Percentiles rank a stretch among this genome's conserved stretches.
phyloP scores from a whole-genome alignment of 805 yeast genomes.

The Saccharomycopsis selenospora region DNA sequence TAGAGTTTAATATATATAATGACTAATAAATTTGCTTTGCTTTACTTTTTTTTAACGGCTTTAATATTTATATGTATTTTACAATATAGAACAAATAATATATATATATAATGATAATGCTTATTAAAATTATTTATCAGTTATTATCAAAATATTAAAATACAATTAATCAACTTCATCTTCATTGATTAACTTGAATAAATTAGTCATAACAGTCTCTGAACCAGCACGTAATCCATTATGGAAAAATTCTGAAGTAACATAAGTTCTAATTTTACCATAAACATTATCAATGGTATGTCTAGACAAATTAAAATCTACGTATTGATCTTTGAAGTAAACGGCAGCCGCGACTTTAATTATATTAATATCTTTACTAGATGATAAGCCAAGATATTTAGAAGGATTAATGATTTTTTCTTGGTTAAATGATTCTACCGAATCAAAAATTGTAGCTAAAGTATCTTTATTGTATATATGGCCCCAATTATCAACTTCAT shows the following conservation, averaged over 20 bases:
- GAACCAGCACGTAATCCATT: constrained; percentile 41
- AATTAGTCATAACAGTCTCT: constrained; percentile 32
- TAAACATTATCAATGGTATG: constrained; percentile 30
- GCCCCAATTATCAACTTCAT: constrained; percentile 29
- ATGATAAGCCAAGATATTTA: background rate
- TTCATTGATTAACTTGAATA: constrained; percentile 34
- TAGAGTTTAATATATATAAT: background rate
- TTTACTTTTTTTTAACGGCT: too few relatives aligned
- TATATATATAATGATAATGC: too few relatives aligned
- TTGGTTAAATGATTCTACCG: constrained; percentile 5
- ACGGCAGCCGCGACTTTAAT: constrained; percentile 40
- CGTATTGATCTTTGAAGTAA: constrained; percentile 45
- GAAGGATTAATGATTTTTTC: constrained; percentile 4
- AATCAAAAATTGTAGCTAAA: constrained; percentile 18
- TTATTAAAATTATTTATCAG: too few relatives aligned
- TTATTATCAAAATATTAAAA: too few relatives aligned
- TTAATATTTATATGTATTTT: too few relatives aligned
- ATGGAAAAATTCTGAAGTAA: constrained; percentile 46
- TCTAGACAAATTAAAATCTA: constrained; percentile 38
- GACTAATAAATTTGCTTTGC: too few relatives aligned
- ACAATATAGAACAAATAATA: too few relatives aligned
- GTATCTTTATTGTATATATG: constrained; percentile 25
- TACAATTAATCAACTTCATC: constrained; percentile 33
- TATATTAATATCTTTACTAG: constrained; percentile 14
- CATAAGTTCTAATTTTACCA: constrained; percentile 33